A percentile compares a stretch with the other conserved stretches of the same genome.
These are phyloP conservation scores for Austroboletus rostrupii DNA, from an alignment of 1,284 basidiomycete species.

Conservation along the genomic window DNA sequence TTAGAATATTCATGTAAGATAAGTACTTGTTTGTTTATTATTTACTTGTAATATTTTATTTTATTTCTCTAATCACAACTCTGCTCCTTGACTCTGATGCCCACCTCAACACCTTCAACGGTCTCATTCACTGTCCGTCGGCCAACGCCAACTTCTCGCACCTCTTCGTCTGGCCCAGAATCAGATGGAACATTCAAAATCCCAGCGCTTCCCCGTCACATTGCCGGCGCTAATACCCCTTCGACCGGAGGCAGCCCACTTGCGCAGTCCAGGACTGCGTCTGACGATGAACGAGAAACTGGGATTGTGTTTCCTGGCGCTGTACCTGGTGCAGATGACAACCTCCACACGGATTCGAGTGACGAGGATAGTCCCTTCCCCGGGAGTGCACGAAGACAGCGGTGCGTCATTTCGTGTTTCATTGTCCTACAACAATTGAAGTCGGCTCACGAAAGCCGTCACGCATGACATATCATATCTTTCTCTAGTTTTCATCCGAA, in stretches of 20 bases:
- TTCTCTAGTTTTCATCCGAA: slow-evolving; percentile 40
- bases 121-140: slow-evolving; percentile 74
- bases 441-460: slow-evolving; percentile 25
- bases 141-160: slow-evolving; percentile 60
- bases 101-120: slow-evolving; percentile 35
- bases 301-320: slow-evolving; percentile 27
- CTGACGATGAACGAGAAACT: slow-evolving; percentile 25
- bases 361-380: slow-evolving; percentile 64
- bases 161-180: slow-evolving; percentile 55
- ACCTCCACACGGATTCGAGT: slow-evolving; percentile 47
- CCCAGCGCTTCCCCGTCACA: slow-evolving; percentile 54
- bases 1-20: too few relatives aligned
- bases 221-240: slow-evolving; percentile 34
- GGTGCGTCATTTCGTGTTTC: slow-evolving; percentile 52
- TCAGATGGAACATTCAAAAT: slow-evolving; percentile 56
- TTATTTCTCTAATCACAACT: too few relatives aligned
- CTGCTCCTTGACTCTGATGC: background rate
- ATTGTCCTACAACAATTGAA: background rate
- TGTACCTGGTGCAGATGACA: slow-evolving; percentile 23
- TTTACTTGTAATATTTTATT: too few relatives aligned
- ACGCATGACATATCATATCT: background rate
- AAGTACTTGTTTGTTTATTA: too few relatives aligned
- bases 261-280: background rate
- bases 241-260: background rate
- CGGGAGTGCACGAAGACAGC: slow-evolving; percentile 67